A percentile compares a stretch with the other conserved stretches of the same genome.
These are phyloP conservation scores for Piper betle DNA, from an alignment of 164 flowering plant species.

Conservation along the genomic window DNA sequence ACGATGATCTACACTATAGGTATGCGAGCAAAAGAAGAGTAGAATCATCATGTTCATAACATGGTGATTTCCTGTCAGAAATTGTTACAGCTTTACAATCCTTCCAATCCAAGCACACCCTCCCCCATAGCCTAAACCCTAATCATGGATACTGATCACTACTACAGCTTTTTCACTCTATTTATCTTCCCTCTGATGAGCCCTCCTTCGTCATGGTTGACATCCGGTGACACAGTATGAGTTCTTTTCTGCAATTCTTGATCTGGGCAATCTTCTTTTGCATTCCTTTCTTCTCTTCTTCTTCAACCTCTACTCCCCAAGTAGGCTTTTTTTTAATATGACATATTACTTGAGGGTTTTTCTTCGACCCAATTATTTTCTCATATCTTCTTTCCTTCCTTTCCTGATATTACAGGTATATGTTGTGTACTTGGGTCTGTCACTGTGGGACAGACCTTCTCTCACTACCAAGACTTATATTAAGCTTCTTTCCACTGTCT, in stretches of 20 bases:
- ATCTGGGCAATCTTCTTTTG: slow-evolving; percentile 32
- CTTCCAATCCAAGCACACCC: slow-evolving; percentile 20
- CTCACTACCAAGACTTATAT: slow-evolving; percentile 35
- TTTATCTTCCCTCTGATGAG: slow-evolving; percentile 11
- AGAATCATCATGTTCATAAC: too few relatives aligned
- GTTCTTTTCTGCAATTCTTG: slow-evolving; percentile 12
- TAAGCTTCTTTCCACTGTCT: slow-evolving; percentile 42
- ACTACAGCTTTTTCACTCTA: slow-evolving; percentile 6
- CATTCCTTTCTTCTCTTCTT: slow-evolving; percentile 22
- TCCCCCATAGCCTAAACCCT: slow-evolving; percentile 1
- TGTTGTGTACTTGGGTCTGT: slow-evolving; percentile 51
- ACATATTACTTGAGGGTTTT: not conserved
- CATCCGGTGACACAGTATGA: slow-evolving; percentile 22
- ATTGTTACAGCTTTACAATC: slow-evolving; percentile 19
- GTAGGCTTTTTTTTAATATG: slow-evolving; percentile 15
- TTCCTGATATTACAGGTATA: slow-evolving; percentile 32
- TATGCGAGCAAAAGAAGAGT: too few relatives aligned
- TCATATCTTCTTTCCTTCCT: slow-evolving; percentile 5
- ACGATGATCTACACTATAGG: too few relatives aligned
- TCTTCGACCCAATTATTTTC: slow-evolving; percentile 3
- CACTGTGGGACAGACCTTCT: slow-evolving; percentile 19
- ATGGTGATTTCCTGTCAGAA: slow-evolving; percentile 2
- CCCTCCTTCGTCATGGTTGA: slow-evolving; percentile 7
- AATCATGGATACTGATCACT: slow-evolving; percentile 6
- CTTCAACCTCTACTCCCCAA: slow-evolving; percentile 19